Evolutionary conservation across 2,329 filamentous ascomycete genomes (phyloP).

Genomic region (Nigrospora oryzae): DNA sequence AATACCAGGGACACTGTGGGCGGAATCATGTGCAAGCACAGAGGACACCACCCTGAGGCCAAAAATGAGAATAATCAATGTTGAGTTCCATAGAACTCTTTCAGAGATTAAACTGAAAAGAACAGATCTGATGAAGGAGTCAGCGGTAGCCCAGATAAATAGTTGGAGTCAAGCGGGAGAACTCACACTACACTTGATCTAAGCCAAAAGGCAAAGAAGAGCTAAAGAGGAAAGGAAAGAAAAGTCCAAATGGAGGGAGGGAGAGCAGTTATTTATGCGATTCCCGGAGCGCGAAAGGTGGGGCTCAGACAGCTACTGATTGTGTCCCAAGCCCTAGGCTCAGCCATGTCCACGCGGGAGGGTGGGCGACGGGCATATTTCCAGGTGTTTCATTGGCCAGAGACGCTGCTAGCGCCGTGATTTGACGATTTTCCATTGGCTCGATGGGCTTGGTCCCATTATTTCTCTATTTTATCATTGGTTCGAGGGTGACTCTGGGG

Average conservation of each 20-base stretch:
- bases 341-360: too few species aligned
- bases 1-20: constrained; percentile 56
- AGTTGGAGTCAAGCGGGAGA: too few species aligned
- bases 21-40: constrained; percentile 52
- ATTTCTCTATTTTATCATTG: too few species aligned
- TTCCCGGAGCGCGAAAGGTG: background rate
- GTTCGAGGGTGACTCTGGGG: too few species aligned
- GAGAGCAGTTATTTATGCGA: constrained; percentile 2
- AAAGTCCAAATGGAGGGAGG: constrained; percentile 1
- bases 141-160: too few species aligned
- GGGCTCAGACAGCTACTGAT: background rate
- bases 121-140: constrained; percentile 39
- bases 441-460: too few species aligned
- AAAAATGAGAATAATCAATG: constrained; percentile 60
- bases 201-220: constrained; percentile 33
- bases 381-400: too few species aligned
- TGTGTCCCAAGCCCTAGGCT: too few species aligned
- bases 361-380: too few species aligned
- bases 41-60: constrained; percentile 32
- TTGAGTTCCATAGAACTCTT: constrained; percentile 13
- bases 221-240: constrained; percentile 12
- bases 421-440: too few species aligned
- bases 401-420: too few species aligned
- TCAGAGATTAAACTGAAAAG: constrained; percentile 64
- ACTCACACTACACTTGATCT: constrained; percentile 32